Evolutionary conservation across 2,329 filamentous ascomycete species (phyloP).

Genomic region (Monosporascus sp.): DNA sequence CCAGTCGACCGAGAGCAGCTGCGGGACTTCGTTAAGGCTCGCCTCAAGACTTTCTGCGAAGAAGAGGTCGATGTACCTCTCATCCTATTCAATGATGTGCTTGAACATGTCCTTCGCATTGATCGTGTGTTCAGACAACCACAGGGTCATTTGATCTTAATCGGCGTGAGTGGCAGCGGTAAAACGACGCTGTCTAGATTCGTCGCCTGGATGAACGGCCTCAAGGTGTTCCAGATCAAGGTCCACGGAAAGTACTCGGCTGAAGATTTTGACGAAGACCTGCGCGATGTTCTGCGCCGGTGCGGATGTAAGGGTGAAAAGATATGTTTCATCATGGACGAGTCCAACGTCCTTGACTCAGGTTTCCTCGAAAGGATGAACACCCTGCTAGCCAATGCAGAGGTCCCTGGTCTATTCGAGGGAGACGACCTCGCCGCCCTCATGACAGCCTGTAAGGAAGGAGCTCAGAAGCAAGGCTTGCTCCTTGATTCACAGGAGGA

Average conservation of each 20-base stretch:
- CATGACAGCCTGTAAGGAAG: slow-evolving; percentile 99
- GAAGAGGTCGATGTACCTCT: slow-evolving; percentile 98
- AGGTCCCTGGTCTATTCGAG: slow-evolving; percentile 96
- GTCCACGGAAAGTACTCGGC: slow-evolving; percentile 97
- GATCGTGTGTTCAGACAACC: slow-evolving; percentile 98
- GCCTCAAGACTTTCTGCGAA: slow-evolving; percentile 96
- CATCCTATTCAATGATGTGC: slow-evolving; percentile 97
- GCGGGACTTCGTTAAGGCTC: slow-evolving; percentile 94
- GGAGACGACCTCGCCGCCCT: slow-evolving; percentile 98
- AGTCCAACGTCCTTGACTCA: slow-evolving; percentile 96
- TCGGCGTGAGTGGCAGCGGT: slow-evolving; percentile 96
- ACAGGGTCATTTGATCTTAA: slow-evolving; percentile 95
- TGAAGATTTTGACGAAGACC: slow-evolving; percentile 97
- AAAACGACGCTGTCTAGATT: slow-evolving; percentile 98
- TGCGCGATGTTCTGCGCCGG: slow-evolving; percentile 86
- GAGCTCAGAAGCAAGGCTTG: slow-evolving; percentile 89
- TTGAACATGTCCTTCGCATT: slow-evolving; percentile 96
- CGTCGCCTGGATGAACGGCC: slow-evolving; percentile 99
- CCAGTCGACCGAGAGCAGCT: slow-evolving; percentile 93
- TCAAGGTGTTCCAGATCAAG: slow-evolving; percentile 99
- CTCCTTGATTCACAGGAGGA: slow-evolving; percentile 97
- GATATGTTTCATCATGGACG: slow-evolving; percentile 99
- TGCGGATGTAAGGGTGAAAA: slow-evolving; percentile 98
- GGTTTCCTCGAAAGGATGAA: slow-evolving; percentile 99
- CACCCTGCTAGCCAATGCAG: slow-evolving; percentile 95